These are phyloP conservation scores for Lonicera japonica DNA, from an alignment of 129 eudicot species.

Conservation along the genomic window DNA sequence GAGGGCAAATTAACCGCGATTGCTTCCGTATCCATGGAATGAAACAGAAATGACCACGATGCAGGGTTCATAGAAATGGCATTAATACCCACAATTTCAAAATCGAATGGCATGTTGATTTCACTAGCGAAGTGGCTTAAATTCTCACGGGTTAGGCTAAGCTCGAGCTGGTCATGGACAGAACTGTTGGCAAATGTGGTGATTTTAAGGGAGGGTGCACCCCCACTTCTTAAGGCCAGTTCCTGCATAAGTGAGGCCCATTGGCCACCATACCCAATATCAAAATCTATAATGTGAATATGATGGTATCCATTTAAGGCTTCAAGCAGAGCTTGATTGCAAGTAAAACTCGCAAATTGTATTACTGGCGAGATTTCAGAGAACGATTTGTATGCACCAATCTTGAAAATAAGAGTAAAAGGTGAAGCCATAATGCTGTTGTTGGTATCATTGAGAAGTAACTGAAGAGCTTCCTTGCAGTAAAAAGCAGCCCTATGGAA, in stretches of 20 bases:
- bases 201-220: slow-evolving; percentile 59
- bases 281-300: slow-evolving; percentile 80
- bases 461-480: slow-evolving; percentile 74
- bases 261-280: slow-evolving; percentile 88
- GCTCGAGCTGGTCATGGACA: slow-evolving; percentile 72
- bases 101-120: slow-evolving; percentile 56
- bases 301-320: slow-evolving; percentile 50
- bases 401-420: slow-evolving; percentile 60
- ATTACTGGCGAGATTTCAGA: slow-evolving; percentile 78
- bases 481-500: slow-evolving; percentile 85
- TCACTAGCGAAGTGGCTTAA: slow-evolving; percentile 72
- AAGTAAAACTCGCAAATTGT: slow-evolving; percentile 84
- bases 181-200: slow-evolving; percentile 75
- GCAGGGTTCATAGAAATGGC: slow-evolving; percentile 33
- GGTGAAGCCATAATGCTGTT: slow-evolving; percentile 46
- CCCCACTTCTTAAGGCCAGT: slow-evolving; percentile 60
- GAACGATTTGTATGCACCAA: slow-evolving; percentile 82
- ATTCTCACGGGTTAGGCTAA: slow-evolving; percentile 65
- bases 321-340: slow-evolving; percentile 89
- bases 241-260: slow-evolving; percentile 99
- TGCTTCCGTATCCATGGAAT: slow-evolving; percentile 51
- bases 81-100: slow-evolving; percentile 60
- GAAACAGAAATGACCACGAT: slow-evolving; percentile 55
- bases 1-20: slow-evolving; percentile 82
- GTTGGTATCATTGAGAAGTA: slow-evolving; percentile 41